Percentiles rank a stretch among this genome's conserved stretches.
Conservation (phyloP, 1,139 yeast genomes). For the Suhomyces bolitotheri region DNA sequence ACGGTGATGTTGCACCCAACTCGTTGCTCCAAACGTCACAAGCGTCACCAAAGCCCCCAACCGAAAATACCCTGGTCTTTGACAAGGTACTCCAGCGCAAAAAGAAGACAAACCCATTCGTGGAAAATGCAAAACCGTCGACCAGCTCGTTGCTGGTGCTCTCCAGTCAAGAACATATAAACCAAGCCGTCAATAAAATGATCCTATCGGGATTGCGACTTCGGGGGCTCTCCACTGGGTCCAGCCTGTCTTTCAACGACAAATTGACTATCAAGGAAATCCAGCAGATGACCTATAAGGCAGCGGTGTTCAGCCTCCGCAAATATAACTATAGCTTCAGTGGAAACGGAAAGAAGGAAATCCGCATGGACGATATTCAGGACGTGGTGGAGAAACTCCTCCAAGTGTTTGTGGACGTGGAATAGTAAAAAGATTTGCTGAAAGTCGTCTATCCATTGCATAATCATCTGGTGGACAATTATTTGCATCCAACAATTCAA, state of each 20-base stretch:
- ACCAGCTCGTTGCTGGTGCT: constrained; percentile 21
- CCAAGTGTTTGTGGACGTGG: constrained; percentile 37
- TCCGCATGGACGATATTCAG: constrained; percentile 32
- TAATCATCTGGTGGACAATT: no score
- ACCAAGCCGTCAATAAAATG: constrained; percentile 36
- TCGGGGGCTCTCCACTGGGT: constrained; percentile 38
- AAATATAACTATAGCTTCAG: constrained; percentile 35
- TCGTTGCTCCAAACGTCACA: constrained; percentile 7
- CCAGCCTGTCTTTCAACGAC: constrained; percentile 29
- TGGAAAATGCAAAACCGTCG: constrained; percentile 11
- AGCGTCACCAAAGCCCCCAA: constrained; percentile 3
- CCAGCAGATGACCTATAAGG: constrained; percentile 44
- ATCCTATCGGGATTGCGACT: constrained; percentile 45
- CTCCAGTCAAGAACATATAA: constrained; percentile 33
- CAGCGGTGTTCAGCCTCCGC: constrained; percentile 42
- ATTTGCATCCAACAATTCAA: no score
- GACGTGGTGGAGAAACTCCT: constrained; percentile 39
- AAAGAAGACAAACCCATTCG: constrained; percentile 21
- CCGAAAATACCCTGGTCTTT: constrained; percentile 25
- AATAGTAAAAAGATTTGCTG: no score
- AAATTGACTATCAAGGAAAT: constrained; percentile 41
- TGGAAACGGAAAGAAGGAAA: constrained; percentile 4
- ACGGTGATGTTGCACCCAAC: constrained; percentile 4
- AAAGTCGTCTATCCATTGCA: no score
- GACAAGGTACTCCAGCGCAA: constrained; percentile 40